phyloP scores from a whole-genome alignment of 306 rosid species.

The Trifolium repens region DNA sequence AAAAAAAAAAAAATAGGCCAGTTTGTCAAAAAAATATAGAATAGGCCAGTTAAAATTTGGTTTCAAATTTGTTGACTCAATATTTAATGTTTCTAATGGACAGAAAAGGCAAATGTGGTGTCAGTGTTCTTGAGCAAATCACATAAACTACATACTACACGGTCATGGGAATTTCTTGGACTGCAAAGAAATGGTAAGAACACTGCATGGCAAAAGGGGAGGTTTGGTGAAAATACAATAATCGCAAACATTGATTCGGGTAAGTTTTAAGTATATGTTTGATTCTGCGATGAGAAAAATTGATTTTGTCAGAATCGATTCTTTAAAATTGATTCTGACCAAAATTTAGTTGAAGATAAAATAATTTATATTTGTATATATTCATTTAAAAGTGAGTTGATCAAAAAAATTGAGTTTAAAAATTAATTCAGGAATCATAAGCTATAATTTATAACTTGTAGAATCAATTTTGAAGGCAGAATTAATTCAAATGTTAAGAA shows the following conservation, averaged over 20 bases:
- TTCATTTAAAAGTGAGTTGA: too few relatives aligned
- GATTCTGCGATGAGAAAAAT: too few relatives aligned
- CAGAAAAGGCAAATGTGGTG: constrained; percentile 50
- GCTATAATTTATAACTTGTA: too few relatives aligned
- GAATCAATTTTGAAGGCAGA: too few relatives aligned
- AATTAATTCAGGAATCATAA: too few relatives aligned
- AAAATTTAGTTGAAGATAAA: too few relatives aligned
- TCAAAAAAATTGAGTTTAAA: too few relatives aligned
- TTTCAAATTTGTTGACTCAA: not conserved
- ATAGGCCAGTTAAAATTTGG: not conserved
- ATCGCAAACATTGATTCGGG: constrained; percentile 49
- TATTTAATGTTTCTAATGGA: not conserved
- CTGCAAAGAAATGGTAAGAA: constrained; percentile 36
- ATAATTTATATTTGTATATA: too few relatives aligned
- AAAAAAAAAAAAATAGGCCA: too few relatives aligned
- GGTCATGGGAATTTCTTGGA: constrained; percentile 75
- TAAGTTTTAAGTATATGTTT: constrained; percentile 10
- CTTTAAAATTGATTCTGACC: not conserved
- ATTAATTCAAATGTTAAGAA: too few relatives aligned
- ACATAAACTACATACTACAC: constrained; percentile 65
- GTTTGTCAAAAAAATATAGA: too few relatives aligned
- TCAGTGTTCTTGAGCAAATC: constrained; percentile 67
- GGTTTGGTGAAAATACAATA: constrained; percentile 49
- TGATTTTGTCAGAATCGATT: too few relatives aligned
- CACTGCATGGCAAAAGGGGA: constrained; percentile 49